Percentiles rank a stretch among this genome's conserved stretches.
Conservation (phyloP, 2,329 filamentous ascomycete genomes). For the Truncatella angustata region DNA sequence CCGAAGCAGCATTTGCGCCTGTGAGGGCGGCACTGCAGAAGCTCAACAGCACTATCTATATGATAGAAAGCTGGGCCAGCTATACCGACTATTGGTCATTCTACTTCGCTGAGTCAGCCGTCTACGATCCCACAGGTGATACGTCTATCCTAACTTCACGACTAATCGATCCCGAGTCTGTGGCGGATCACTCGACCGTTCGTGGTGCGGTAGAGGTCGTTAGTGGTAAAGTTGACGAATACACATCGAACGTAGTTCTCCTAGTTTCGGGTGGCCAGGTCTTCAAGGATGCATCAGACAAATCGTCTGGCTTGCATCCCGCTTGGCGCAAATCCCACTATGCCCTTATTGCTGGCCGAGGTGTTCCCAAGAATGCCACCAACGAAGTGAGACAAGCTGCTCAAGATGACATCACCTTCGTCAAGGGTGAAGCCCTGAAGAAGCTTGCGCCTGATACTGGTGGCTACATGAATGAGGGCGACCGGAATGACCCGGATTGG, state of each 20-base stretch:
- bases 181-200: constrained; percentile 17
- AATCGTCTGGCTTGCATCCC: constrained; percentile 25
- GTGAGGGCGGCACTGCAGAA: constrained; percentile 15
- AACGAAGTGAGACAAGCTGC: constrained; percentile 16
- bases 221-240: constrained; percentile 22
- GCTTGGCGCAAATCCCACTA: constrained; percentile 20
- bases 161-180: constrained; percentile 21
- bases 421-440: constrained; percentile 29
- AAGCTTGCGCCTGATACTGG: constrained; percentile 37
- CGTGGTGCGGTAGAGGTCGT: constrained; percentile 23
- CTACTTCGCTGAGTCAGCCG: constrained; percentile 19
- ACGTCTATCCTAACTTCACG: constrained; percentile 25
- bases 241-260: constrained; percentile 21
- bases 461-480: constrained; percentile 42
- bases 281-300: constrained; percentile 23
- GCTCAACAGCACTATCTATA: constrained; percentile 19
- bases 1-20: constrained; percentile 17
- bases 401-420: constrained; percentile 25
- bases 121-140: constrained; percentile 15
- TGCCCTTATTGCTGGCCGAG: constrained; percentile 15
- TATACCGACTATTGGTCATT: constrained; percentile 31
- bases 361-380: constrained; percentile 16
- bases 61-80: constrained; percentile 19
- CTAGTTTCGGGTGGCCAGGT: constrained; percentile 29
- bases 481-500: constrained; percentile 32